phyloP scores from a whole-genome alignment of 1,284 basidiomycete species.

The Lentinula novae-zelandiae region DNA sequence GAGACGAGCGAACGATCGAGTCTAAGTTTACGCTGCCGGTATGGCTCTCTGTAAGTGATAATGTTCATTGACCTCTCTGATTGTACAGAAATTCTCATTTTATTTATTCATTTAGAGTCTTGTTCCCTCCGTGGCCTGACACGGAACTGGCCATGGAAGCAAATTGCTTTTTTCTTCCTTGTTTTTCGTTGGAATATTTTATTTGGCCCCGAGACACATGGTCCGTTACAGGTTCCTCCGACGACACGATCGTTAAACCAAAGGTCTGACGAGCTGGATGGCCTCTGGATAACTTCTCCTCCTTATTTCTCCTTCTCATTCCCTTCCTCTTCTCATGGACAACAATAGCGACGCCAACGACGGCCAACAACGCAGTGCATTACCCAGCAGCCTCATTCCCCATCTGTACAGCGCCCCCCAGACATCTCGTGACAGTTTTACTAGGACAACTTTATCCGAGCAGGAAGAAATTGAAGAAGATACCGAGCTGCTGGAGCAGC shows the following conservation, averaged over 20 bases:
- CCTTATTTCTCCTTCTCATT: background rate
- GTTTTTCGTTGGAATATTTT: background rate
- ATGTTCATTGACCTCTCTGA: background rate
- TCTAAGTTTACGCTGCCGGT: background rate
- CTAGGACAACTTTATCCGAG: conserved; percentile 18
- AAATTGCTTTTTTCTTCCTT: conserved; percentile 1
- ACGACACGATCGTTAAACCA: background rate
- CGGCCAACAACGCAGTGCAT: conserved; percentile 35
- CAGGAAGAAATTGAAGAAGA: conserved; percentile 6
- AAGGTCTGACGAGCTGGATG: background rate
- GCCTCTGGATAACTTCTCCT: background rate
- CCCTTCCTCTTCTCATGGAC: background rate
- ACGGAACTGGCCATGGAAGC: background rate
- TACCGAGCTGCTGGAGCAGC: background rate
- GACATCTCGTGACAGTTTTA: conserved; percentile 25
- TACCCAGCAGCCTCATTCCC: conserved; percentile 44
- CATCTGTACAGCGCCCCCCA: conserved; percentile 40
- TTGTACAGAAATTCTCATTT: background rate
- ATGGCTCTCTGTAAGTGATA: background rate
- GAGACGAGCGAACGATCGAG: background rate
- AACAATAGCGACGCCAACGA: conserved; percentile 33
- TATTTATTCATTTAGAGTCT: background rate
- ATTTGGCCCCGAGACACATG: background rate
- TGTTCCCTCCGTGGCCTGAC: background rate
- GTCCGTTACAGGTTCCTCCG: background rate